phyloP scores from a whole-genome alignment of 345 rosid genomes.

The Combretum micranthum region DNA sequence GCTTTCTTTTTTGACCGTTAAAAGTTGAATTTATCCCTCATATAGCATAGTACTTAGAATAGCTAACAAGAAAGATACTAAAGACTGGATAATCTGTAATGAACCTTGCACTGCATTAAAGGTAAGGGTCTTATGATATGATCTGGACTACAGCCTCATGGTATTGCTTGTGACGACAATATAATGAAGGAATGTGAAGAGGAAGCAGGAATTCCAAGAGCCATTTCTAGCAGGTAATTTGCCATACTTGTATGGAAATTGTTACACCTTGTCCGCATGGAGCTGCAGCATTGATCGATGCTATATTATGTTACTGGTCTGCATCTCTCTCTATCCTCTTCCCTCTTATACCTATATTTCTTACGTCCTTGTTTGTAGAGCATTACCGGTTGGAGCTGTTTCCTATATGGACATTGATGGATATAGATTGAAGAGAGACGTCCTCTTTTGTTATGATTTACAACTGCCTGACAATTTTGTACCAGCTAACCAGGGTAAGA shows the following conservation, averaged over 20 bases:
- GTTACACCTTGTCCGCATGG: not conserved
- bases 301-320: not conserved
- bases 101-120: too few species aligned
- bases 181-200: constrained; percentile 88
- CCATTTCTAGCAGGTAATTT: constrained; percentile 48
- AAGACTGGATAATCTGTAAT: too few species aligned
- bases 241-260: not conserved
- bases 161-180: constrained; percentile 68
- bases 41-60: too few species aligned
- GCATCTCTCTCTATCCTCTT: too few species aligned
- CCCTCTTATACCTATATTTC: too few species aligned
- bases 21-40: too few species aligned
- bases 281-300: not conserved
- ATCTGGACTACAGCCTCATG: constrained; percentile 59
- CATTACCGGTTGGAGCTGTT: constrained; percentile 79
- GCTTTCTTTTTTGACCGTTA: too few species aligned
- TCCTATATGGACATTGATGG: constrained; percentile 67
- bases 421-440: constrained; percentile 68
- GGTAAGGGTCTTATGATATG: not conserved
- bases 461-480: constrained; percentile 58
- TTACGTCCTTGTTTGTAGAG: constrained; percentile 28
- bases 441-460: constrained; percentile 80
- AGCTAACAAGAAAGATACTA: too few species aligned
- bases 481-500: constrained; percentile 65
- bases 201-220: constrained; percentile 78